Conservation (phyloP, 2,329 filamentous ascomycete genomes). For the Colletotrichum sidae region DNA sequence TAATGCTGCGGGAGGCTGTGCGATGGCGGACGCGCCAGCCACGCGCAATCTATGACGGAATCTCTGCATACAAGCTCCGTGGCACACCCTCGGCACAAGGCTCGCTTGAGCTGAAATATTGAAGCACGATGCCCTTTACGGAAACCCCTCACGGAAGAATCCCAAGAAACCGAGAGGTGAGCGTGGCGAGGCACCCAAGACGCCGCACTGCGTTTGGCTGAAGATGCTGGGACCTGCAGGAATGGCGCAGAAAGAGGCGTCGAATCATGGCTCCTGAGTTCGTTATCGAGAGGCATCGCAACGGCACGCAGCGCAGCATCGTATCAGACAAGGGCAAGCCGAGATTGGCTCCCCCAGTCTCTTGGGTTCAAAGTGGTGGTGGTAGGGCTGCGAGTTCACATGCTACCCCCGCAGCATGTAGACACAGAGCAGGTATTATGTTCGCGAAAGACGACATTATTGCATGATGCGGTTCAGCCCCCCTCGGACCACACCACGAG, state of each 20-base stretch:
- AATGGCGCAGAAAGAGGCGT: slow-evolving; percentile 19
- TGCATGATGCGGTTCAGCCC: slow-evolving; percentile 25
- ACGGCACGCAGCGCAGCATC: not conserved
- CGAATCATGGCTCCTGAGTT: slow-evolving; percentile 5
- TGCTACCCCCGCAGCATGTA: not conserved
- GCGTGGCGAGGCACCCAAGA: not conserved
- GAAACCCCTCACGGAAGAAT: slow-evolving; percentile 14
- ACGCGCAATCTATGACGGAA: slow-evolving; percentile 21
- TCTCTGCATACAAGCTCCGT: slow-evolving; percentile 15
- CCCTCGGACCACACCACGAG: slow-evolving; percentile 18
- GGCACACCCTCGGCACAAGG: not conserved
- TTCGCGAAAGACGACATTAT: too few relatives aligned
- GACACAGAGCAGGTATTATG: not conserved
- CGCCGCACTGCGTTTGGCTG: slow-evolving; percentile 9
- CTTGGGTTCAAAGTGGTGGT: not conserved
- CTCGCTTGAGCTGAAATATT: slow-evolving; percentile 21
- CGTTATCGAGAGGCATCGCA: not conserved
- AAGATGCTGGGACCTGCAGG: slow-evolving; percentile 20
- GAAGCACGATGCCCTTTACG: slow-evolving; percentile 28
- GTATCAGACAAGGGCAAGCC: not conserved
- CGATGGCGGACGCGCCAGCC: slow-evolving; percentile 24
- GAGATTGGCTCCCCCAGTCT: slow-evolving; percentile 5
- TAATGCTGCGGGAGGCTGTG: slow-evolving; percentile 15
- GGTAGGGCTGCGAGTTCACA: slow-evolving; percentile 17
- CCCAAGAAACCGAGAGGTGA: not conserved